Percentiles rank a stretch among this genome's conserved stretches.
Evolutionary conservation across 2,329 filamentous ascomycete species (phyloP).

Genomic region (Didymella segeticola): DNA sequence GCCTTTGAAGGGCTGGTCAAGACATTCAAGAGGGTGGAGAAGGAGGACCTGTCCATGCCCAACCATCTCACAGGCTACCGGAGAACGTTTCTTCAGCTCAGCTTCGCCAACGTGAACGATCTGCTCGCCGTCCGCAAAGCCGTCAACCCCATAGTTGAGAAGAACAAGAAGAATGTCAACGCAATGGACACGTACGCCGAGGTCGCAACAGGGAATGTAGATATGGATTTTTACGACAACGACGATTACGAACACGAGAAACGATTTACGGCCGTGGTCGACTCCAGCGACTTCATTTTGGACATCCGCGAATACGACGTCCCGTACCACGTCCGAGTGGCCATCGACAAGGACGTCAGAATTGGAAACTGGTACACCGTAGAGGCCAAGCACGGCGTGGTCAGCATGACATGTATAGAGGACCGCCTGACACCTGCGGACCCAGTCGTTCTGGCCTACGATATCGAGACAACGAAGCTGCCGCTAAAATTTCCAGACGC

Average conservation of each 20-base stretch:
- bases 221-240: constrained; percentile 90
- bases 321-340: constrained; percentile 97
- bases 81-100: constrained; percentile 84
- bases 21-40: constrained; percentile 76
- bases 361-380: constrained; percentile 98
- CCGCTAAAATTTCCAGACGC: constrained; percentile 97
- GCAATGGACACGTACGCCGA: constrained; percentile 99
- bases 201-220: constrained; percentile 81
- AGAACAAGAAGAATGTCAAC: constrained; percentile 94
- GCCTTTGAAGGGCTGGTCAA: constrained; percentile 84
- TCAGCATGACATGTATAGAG: constrained; percentile 83
- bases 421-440: constrained; percentile 90
- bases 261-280: constrained; percentile 78
- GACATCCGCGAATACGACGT: constrained; percentile 99
- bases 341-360: constrained; percentile 96
- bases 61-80: constrained; percentile 94
- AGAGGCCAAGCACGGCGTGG: constrained; percentile 88
- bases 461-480: constrained; percentile 97
- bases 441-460: constrained; percentile 97
- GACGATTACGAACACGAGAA: constrained; percentile 82
- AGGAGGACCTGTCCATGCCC: constrained; percentile 92
- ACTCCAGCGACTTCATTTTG: constrained; percentile 96
- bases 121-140: constrained; percentile 83
- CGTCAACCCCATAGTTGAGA: constrained; percentile 90
- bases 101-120: constrained; percentile 86